A percentile compares a stretch with the other conserved stretches of the same genome.
phyloP scores from a whole-genome alignment of 1,284 basidiomycete genomes.

The Nidula niveotomentosa region DNA sequence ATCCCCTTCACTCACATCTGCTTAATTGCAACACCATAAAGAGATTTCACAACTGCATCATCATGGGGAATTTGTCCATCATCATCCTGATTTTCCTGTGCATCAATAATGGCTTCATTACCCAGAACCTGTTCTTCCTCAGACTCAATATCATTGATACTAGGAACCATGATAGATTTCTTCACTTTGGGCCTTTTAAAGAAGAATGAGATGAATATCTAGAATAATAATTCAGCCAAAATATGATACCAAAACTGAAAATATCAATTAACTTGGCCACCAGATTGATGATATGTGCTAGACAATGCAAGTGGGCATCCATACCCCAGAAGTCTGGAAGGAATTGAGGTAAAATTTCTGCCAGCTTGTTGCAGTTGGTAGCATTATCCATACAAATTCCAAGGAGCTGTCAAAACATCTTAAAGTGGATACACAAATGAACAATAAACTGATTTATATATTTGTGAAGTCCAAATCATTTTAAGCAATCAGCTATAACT shows the following conservation, averaged over 20 bases:
- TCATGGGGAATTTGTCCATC: constrained; percentile 3
- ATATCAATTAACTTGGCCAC: constrained; percentile 7
- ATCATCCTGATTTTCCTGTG: too few species aligned
- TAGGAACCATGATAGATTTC: constrained; percentile 1
- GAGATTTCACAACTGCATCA: constrained; percentile 1
- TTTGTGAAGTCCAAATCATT: constrained; percentile 17
- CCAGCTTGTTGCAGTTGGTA: constrained; percentile 11
- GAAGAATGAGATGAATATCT: constrained; percentile 15
- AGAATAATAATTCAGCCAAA: not conserved
- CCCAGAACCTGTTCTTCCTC: constrained; percentile 8
- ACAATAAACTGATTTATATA: constrained; percentile 9
- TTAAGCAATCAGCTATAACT: constrained; percentile 15
- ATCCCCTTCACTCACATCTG: constrained; percentile 9
- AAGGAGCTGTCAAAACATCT: too few species aligned
- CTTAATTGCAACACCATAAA: constrained; percentile 13
- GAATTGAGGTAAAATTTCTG: constrained; percentile 9
- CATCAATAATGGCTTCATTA: too few species aligned
- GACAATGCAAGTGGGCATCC: constrained; percentile 4
- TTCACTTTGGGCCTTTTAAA: constrained; percentile 11
- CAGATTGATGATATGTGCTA: constrained; percentile 11
- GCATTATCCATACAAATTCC: constrained; percentile 9
- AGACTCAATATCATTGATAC: not conserved
- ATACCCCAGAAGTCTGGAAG: constrained; percentile 17
- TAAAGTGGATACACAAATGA: not conserved
- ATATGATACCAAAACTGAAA: constrained; percentile 1